A percentile compares a stretch with the other conserved stretches of the same genome.
Conservation (phyloP, 768 basidiomycete species). For the Phylloporus sp. region DNA sequence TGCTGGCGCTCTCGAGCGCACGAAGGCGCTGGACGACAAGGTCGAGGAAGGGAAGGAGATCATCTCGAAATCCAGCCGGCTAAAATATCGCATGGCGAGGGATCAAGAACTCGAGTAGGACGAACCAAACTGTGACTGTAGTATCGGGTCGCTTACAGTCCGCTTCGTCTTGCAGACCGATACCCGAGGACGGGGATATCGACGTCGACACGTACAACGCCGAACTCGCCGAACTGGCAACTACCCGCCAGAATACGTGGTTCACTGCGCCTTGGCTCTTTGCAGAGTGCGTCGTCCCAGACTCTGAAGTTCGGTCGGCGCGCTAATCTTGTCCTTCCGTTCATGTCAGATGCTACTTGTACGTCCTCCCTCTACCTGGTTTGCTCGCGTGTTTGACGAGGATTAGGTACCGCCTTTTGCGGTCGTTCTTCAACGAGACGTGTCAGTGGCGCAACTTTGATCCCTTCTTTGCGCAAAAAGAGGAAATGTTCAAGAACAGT, state of each 20-base stretch:
- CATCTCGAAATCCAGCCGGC: constrained; percentile 63
- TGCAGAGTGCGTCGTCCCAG: constrained; percentile 63
- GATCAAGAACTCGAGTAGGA: constrained; percentile 65
- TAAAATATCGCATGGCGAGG: constrained; percentile 88
- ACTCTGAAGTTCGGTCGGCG: not conserved
- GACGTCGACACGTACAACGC: constrained; percentile 69
- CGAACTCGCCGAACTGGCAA: constrained; percentile 52
- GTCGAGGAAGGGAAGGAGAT: constrained; percentile 74
- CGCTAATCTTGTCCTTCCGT: not conserved
- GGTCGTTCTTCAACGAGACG: constrained; percentile 65
- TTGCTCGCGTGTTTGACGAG: not conserved
- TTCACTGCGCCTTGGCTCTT: constrained; percentile 94
- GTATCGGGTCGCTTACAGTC: not conserved
- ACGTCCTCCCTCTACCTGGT: constrained; percentile 18
- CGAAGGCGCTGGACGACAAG: constrained; percentile 35
- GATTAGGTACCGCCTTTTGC: constrained; percentile 74
- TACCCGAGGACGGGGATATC: constrained; percentile 71
- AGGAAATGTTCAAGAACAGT: constrained; percentile 76
- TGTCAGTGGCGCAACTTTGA: constrained; percentile 72
- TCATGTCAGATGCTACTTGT: constrained; percentile 67
- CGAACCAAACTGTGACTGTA: too few species aligned
- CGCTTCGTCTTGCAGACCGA: constrained; percentile 40
- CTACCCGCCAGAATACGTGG: constrained; percentile 64
- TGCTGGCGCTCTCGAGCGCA: constrained; percentile 8
- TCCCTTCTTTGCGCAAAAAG: constrained; percentile 78